phyloP scores from a whole-genome alignment of 1,139 yeast genomes.

The Candida labiduridarum region DNA sequence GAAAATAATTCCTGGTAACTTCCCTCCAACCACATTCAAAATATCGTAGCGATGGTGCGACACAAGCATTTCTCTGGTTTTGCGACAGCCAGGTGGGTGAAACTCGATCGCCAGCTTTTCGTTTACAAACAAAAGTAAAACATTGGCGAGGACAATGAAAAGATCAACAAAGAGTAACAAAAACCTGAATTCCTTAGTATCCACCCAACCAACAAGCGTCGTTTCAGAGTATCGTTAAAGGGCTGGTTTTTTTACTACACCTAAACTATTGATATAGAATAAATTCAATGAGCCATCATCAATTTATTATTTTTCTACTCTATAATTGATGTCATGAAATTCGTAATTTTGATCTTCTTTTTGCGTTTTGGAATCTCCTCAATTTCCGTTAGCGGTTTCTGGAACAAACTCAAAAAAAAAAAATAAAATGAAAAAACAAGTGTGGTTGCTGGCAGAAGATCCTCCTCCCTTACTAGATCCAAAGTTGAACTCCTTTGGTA shows the following conservation, averaged over 20 bases:
- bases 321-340: not conserved
- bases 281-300: not conserved
- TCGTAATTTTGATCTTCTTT: not conserved
- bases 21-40: too few relatives aligned
- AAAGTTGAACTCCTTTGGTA: not conserved
- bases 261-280: not conserved
- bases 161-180: constrained; percentile 1
- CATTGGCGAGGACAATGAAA: not conserved
- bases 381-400: not conserved
- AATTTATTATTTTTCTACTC: not conserved
- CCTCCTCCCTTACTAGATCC: not conserved
- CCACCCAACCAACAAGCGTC: not conserved
- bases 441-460: too few relatives aligned
- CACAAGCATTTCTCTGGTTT: not conserved
- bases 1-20: too few relatives aligned
- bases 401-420: not conserved
- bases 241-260: not conserved
- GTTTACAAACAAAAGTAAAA: not conserved
- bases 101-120: not conserved
- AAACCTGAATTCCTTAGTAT: not conserved
- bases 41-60: not conserved
- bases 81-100: not conserved
- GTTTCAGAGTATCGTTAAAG: not conserved
- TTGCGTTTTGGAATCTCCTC: not conserved
- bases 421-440: too few relatives aligned